Percentiles rank a stretch among this genome's conserved stretches.
Conservation (phyloP, 2,329 filamentous ascomycete species). For the Cladobotryum protrusum region DNA sequence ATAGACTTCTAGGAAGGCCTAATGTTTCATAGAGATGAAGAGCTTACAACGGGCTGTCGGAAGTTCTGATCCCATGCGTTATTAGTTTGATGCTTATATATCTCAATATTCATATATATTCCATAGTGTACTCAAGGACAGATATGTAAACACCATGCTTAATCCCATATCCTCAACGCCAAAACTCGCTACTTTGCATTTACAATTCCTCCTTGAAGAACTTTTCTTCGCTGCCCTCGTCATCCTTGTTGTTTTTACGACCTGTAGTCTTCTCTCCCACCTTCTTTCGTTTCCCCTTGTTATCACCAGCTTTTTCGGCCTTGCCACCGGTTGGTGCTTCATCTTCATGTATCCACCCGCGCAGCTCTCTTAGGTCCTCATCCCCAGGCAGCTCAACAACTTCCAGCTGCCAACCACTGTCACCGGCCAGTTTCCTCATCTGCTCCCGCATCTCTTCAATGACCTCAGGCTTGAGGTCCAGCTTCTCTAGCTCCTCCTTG, state of each 20-base stretch:
- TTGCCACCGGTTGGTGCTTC: constrained; percentile 26
- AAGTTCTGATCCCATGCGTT: too few relatives aligned
- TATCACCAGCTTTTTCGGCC: constrained; percentile 12
- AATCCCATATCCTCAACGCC: too few relatives aligned
- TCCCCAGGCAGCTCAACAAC: constrained; percentile 62
- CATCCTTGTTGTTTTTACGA: constrained; percentile 13
- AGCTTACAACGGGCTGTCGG: too few relatives aligned
- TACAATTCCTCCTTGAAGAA: constrained; percentile 50
- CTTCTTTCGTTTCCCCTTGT: constrained; percentile 5
- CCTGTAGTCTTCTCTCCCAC: not conserved
- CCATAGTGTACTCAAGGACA: too few relatives aligned
- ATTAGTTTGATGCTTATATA: too few relatives aligned
- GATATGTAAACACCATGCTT: too few relatives aligned
- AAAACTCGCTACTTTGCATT: not conserved
- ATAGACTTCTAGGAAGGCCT: too few relatives aligned
- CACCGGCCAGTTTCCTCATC: constrained; percentile 61
- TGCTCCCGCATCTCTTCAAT: constrained; percentile 64
- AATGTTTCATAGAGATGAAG: too few relatives aligned
- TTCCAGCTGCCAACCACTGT: constrained; percentile 74
- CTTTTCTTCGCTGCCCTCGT: constrained; percentile 43
- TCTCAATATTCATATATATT: too few relatives aligned
- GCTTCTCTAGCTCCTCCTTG: constrained; percentile 60
- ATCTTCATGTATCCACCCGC: constrained; percentile 61
- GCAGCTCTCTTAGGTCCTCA: constrained; percentile 52
- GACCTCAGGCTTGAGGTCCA: constrained; percentile 59